Percentiles rank a stretch among this genome's conserved stretches.
These are phyloP conservation scores for Conoideocrella luteorostrata DNA, from an alignment of 2,329 filamentous ascomycete genomes.

Conservation along the genomic window DNA sequence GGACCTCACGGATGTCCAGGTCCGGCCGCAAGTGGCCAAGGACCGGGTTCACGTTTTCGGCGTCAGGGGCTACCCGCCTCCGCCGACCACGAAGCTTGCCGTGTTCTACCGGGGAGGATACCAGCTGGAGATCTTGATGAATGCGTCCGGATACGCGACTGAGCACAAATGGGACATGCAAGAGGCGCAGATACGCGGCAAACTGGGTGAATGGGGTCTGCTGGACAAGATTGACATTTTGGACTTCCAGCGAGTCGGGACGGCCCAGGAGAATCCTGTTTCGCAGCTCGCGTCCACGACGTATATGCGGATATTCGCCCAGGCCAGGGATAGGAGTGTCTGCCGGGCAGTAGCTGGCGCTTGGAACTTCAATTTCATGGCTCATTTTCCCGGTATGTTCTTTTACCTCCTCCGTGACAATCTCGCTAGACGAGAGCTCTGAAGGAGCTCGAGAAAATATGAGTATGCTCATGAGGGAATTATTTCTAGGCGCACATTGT, in stretches of 20 bases:
- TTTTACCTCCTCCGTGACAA: not conserved
- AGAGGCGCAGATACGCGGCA: slow-evolving; percentile 39
- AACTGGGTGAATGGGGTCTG: slow-evolving; percentile 30
- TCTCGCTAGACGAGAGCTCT: no score
- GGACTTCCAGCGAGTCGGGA: slow-evolving; percentile 40
- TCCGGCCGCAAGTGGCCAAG: slow-evolving; percentile 26
- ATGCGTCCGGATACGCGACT: slow-evolving; percentile 41
- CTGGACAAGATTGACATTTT: slow-evolving; percentile 38
- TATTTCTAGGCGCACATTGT: slow-evolving; percentile 32
- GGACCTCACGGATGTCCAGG: slow-evolving; percentile 25
- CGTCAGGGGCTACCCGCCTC: slow-evolving; percentile 35
- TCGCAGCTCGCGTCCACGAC: slow-evolving; percentile 36
- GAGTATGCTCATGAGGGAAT: no score
- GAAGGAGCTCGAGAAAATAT: no score
- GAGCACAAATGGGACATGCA: slow-evolving; percentile 41
- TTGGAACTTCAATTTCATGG: slow-evolving; percentile 28
- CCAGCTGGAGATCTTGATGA: slow-evolving; percentile 37
- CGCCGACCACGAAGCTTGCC: slow-evolving; percentile 45
- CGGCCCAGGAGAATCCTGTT: slow-evolving; percentile 25
- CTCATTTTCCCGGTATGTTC: slow-evolving; percentile 29
- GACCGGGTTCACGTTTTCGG: slow-evolving; percentile 34
- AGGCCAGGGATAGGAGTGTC: slow-evolving; percentile 23
- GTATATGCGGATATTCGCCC: slow-evolving; percentile 37
- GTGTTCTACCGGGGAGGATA: slow-evolving; percentile 43
- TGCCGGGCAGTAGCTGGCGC: slow-evolving; percentile 23